Base-by-base conservation (phyloP, 2,329 filamentous ascomycete genomes). In the Elsinoe batatas region DNA sequence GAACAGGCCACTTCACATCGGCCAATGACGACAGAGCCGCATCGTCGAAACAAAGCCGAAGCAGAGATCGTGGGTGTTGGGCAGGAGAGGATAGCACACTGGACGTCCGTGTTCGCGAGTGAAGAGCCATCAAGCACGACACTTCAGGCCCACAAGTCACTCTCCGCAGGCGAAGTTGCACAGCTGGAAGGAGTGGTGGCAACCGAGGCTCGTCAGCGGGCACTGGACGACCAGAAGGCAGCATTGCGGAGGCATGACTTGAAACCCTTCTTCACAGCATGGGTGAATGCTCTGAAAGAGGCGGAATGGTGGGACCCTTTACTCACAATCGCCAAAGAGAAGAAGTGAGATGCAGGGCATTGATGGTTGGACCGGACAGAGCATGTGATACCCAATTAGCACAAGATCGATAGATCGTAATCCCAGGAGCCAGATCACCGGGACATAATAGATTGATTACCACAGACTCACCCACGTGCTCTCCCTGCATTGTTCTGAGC, bases 241-340 rank as follows among this genome's bases (percentile, higher is more conserved):
- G 17, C 22, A 13, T 13, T 55, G 1, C 20, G 53, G 26, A 22
- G 53, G 42, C 53, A 55, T 15, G 53, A 55, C 15, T 37, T 32
- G 6, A 22, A 38, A 15, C 17, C 38, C 2, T 46, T 55, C 17
- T 47, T 55, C 5, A 55, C 53, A 3, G 53, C 38, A 3, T 55
- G 53, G 53, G 53, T 47, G 12, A 20, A 47, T 22, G 53, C 53
- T 3, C 18, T 55, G 8, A 46, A 47, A 26, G 42, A 55, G 13
- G 17, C 33, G 22, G 53, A 37, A 6, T 13, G 12, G 6, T 55
- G 20, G 33, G 53, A 55, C 10, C 38, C 53, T 13, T 42, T 55
- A 17, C 30, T 46, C 2, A 22, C 26, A 3, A 32, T 47, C 15
- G 38, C 40, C 15, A 55, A 46, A 26, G 32, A 17, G 33, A 53